Evolutionary conservation across 2,329 filamentous ascomycete species (phyloP).

Genomic region (Leptographium lundbergii): DNA sequence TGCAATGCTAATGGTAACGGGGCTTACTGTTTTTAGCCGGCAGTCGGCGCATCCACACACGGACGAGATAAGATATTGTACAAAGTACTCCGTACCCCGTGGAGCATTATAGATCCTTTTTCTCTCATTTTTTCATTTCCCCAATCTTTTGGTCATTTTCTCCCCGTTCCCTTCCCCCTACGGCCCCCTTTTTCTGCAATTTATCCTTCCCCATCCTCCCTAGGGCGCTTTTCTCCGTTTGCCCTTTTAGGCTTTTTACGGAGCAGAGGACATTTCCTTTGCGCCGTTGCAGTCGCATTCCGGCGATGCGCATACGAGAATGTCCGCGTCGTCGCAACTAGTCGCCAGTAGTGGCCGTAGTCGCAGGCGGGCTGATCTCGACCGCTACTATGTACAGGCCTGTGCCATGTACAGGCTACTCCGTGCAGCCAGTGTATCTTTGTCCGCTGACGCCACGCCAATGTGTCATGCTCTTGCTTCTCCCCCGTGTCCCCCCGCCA

Average conservation of each 20-base stretch:
- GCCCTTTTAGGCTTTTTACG: not conserved
- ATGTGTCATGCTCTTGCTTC: too few relatives aligned
- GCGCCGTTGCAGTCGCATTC: not conserved
- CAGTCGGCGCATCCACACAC: too few relatives aligned
- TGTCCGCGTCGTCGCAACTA: too few relatives aligned
- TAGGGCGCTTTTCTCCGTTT: not conserved
- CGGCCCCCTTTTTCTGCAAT: not conserved
- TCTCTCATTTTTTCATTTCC: not conserved
- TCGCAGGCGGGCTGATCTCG: not conserved
- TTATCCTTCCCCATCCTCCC: not conserved
- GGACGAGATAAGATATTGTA: too few relatives aligned
- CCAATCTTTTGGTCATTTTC: not conserved
- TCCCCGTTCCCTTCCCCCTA: not conserved
- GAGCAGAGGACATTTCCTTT: not conserved
- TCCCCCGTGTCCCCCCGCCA: too few relatives aligned
- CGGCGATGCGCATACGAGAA: not conserved
- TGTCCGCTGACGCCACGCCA: too few relatives aligned
- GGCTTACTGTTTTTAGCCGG: too few relatives aligned
- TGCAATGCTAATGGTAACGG: not conserved
- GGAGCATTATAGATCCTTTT: not conserved
- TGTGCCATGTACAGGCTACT: too few relatives aligned
- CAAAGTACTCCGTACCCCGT: too few relatives aligned
- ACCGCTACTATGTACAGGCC: too few relatives aligned
- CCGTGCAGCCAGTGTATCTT: too few relatives aligned
- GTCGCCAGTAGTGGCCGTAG: too few relatives aligned